Conservation (phyloP, 768 basidiomycete species). For the Krasilnikovozyma curviuscula region DNA sequence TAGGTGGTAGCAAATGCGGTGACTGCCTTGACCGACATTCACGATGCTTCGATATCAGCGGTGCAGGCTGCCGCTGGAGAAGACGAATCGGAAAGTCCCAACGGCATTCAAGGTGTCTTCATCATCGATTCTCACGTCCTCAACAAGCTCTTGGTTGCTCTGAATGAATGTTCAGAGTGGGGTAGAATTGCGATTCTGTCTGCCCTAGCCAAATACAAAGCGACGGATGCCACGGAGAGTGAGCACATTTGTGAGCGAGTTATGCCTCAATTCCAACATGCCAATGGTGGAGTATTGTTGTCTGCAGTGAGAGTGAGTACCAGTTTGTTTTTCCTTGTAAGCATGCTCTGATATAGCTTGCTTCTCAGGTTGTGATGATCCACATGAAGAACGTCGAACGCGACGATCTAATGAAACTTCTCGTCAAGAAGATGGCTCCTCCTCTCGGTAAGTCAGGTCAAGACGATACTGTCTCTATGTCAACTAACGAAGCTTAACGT, state of each 20-base stretch:
- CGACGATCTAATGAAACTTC: conserved; percentile 58
- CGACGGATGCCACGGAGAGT: conserved; percentile 77
- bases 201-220: conserved; percentile 61
- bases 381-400: conserved; percentile 61
- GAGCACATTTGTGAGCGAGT: conserved; percentile 98
- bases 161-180: conserved; percentile 99
- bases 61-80: neutral
- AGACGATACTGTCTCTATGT: neutral
- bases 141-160: conserved; percentile 74
- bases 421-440: conserved; percentile 96
- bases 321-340: neutral
- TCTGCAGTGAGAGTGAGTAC: conserved; percentile 66
- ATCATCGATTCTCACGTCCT: conserved; percentile 63
- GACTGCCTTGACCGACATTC: conserved; percentile 79
- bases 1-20: conserved; percentile 92
- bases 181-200: conserved; percentile 83
- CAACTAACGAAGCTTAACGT: neutral
- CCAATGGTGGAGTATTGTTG: conserved; percentile 87
- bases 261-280: conserved; percentile 95
- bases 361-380: conserved; percentile 52
- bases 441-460: conserved; percentile 53
- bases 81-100: neutral
- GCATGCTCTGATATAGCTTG: conserved; percentile 41
- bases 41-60: conserved; percentile 29
- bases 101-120: conserved; percentile 32